Conservation (phyloP, 2,329 filamentous ascomycete genomes). For the Alternaria ventricosa region DNA sequence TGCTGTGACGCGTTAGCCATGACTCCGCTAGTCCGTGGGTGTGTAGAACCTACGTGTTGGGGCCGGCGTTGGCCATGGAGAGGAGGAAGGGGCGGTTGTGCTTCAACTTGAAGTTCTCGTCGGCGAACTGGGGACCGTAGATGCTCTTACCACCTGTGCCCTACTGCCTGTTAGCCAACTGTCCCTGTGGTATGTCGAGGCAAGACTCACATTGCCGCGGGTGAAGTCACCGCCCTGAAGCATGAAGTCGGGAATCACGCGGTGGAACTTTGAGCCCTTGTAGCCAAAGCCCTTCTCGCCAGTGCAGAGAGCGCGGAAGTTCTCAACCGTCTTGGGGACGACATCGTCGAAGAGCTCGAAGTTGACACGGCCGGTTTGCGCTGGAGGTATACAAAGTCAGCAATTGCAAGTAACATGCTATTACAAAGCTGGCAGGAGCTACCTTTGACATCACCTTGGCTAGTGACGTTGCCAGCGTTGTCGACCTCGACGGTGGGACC, state of each 20-base stretch:
- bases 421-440: constrained; percentile 43
- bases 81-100: constrained; percentile 79
- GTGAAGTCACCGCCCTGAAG: constrained; percentile 97
- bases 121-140: constrained; percentile 92
- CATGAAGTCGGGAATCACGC: constrained; percentile 93
- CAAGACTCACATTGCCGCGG: constrained; percentile 77
- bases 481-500: constrained; percentile 72
- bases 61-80: constrained; percentile 94
- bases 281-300: constrained; percentile 83
- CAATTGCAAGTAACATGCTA: constrained; percentile 12
- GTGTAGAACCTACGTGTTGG: constrained; percentile 74
- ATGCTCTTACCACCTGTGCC: constrained; percentile 92
- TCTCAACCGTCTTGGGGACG: constrained; percentile 85
- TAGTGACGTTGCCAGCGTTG: constrained; percentile 59
- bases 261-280: constrained; percentile 84
- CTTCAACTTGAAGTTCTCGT: constrained; percentile 86
- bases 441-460: constrained; percentile 62
- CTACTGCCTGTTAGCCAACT: constrained; percentile 54
- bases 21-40: neutral
- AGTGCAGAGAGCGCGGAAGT: constrained; percentile 86
- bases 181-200: constrained; percentile 2
- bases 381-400: constrained; percentile 53
- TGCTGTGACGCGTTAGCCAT: constrained; percentile 53
- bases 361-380: constrained; percentile 78
- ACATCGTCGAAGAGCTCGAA: constrained; percentile 86